Conservation (phyloP, 345 rosid genomes). For the Populus pruinosa region DNA sequence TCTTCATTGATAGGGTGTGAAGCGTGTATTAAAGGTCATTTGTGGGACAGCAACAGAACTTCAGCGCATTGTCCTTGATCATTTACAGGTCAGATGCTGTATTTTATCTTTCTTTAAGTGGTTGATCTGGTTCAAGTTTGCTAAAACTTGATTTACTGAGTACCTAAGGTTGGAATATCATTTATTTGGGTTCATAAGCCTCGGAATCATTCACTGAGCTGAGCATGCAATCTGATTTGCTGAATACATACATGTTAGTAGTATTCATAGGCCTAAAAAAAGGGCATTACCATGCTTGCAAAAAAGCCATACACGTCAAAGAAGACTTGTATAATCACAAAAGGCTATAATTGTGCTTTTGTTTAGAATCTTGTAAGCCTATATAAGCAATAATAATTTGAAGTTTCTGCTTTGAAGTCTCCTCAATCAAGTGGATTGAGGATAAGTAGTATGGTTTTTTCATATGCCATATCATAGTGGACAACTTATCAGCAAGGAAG, state of each 20-base stretch:
- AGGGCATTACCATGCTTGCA: too few species aligned
- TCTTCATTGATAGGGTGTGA: conserved; percentile 58
- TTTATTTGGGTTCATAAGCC: neutral
- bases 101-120: conserved; percentile 7
- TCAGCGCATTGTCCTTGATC: conserved; percentile 73
- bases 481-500: neutral
- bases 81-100: conserved; percentile 73
- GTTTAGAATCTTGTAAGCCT: too few species aligned
- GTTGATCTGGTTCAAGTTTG: neutral
- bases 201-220: neutral
- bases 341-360: too few species aligned
- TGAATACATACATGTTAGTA: neutral
- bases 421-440: too few species aligned
- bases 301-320: too few species aligned
- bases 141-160: neutral
- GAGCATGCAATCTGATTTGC: neutral
- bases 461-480: neutral
- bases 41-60: conserved; percentile 94
- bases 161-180: neutral
- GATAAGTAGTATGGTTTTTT: too few species aligned
- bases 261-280: too few species aligned
- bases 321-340: too few species aligned
- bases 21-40: conserved; percentile 76
- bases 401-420: neutral
- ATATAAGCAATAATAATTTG: too few species aligned